Evolutionary conservation across 257 asterid species (phyloP).

Genomic region (Eucommia ulmoides): DNA sequence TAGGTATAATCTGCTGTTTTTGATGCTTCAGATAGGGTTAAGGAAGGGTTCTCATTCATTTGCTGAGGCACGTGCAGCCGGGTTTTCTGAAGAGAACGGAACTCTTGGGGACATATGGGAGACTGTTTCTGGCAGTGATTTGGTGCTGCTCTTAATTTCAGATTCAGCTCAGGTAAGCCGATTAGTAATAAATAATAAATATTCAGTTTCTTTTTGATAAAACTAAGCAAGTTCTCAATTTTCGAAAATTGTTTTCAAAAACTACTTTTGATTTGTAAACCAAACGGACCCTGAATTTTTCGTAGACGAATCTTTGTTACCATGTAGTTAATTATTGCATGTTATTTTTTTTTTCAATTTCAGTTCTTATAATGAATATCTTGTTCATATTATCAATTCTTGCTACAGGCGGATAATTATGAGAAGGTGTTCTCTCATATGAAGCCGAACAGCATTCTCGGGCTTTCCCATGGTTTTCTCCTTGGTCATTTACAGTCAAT

Average conservation of each 20-base stretch:
- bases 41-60: conserved; percentile 89
- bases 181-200: too few relatives aligned
- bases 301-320: too few relatives aligned
- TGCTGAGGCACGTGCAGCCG: conserved; percentile 83
- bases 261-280: too few relatives aligned
- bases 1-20: not conserved
- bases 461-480: conserved; percentile 95
- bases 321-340: too few relatives aligned
- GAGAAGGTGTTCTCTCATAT: conserved; percentile 79
- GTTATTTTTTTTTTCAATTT: conserved; percentile 2
- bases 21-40: conserved; percentile 59
- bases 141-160: conserved; percentile 83
- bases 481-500: conserved; percentile 91
- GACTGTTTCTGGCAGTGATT: conserved; percentile 77
- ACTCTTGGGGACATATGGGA: conserved; percentile 94
- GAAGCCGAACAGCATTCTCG: conserved; percentile 94
- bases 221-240: too few relatives aligned
- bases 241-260: too few relatives aligned
- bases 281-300: too few relatives aligned
- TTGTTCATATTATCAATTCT: conserved; percentile 1
- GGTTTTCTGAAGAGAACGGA: conserved; percentile 84
- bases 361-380: not conserved
- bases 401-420: conserved; percentile 79
- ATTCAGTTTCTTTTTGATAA: too few relatives aligned
- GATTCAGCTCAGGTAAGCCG: conserved; percentile 86